Conservation (phyloP, 2,329 filamentous ascomycete genomes). For the Ophiosphaerella korrae region DNA sequence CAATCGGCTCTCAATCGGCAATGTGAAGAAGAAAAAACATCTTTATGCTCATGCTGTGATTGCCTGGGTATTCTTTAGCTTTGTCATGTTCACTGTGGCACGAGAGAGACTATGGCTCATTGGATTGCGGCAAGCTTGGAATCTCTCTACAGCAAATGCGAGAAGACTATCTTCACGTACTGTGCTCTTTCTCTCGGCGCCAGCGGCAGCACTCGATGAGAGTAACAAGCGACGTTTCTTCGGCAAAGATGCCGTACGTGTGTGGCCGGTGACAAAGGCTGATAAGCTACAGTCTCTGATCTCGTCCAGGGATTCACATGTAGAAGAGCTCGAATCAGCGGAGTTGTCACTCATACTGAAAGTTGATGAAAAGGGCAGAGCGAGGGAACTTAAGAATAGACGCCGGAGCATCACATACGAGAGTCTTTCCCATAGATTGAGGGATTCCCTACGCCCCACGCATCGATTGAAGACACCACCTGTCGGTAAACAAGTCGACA, state of each 20-base stretch:
- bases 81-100: conserved; percentile 86
- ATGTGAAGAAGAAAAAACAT: conserved; percentile 68
- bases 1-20: conserved; percentile 78
- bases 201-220: conserved; percentile 76
- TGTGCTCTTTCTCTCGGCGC: conserved; percentile 86
- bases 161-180: conserved; percentile 88
- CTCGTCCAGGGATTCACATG: conserved; percentile 77
- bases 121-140: conserved; percentile 89
- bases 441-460: conserved; percentile 60
- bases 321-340: conserved; percentile 81
- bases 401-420: conserved; percentile 56
- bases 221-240: conserved; percentile 80
- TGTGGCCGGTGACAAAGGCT: conserved; percentile 83
- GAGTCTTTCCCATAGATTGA: conserved; percentile 61
- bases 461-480: conserved; percentile 51
- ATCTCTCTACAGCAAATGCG: conserved; percentile 82
- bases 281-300: conserved; percentile 80
- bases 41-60: conserved; percentile 80
- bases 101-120: conserved; percentile 90
- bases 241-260: conserved; percentile 75
- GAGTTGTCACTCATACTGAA: conserved; percentile 84
- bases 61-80: conserved; percentile 81
- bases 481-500: conserved; percentile 88
- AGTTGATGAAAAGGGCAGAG: conserved; percentile 76
- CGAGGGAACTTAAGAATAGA: conserved; percentile 59